Evolutionary conservation across 495 filamentous ascomycete species (phyloP).

Genomic region (Penicillium herquei): DNA sequence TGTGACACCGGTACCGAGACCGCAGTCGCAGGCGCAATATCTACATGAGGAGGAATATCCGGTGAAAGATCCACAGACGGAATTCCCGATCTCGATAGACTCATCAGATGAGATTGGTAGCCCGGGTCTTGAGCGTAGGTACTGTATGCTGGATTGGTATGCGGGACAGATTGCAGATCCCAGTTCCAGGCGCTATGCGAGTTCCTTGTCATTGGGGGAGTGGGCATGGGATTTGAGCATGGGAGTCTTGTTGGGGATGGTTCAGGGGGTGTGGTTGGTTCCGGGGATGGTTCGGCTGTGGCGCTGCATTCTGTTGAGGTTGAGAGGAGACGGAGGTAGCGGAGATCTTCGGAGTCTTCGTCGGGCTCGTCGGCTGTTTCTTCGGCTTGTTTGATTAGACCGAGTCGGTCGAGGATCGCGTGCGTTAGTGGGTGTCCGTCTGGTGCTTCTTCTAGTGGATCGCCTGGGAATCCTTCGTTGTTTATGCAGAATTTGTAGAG

Average conservation of each 20-base stretch:
- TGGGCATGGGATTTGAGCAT: constrained; percentile 19
- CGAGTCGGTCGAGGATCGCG: constrained; percentile 46
- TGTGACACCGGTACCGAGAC: too few species aligned
- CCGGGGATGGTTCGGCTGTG: constrained; percentile 42
- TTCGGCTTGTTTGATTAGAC: constrained; percentile 50
- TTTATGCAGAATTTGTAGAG: constrained; percentile 45
- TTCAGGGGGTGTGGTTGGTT: constrained; percentile 40
- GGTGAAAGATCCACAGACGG: constrained; percentile 14
- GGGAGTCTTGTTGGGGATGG: constrained; percentile 24
- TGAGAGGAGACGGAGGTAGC: constrained; percentile 38
- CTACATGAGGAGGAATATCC: constrained; percentile 20
- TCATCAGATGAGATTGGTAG: constrained; percentile 23
- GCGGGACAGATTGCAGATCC: constrained; percentile 20
- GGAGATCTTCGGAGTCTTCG: constrained; percentile 40
- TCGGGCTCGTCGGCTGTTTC: constrained; percentile 39
- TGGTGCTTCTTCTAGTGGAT: constrained; percentile 39
- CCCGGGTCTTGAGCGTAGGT: constrained; percentile 20
- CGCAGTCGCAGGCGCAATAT: constrained; percentile 8
- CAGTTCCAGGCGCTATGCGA: background rate
- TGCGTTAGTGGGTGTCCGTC: constrained; percentile 47
- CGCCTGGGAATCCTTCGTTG: constrained; percentile 48
- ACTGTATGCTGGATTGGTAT: constrained; percentile 13
- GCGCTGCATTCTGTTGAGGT: constrained; percentile 42
- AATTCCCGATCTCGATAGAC: constrained; percentile 20
- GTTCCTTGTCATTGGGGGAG: constrained; percentile 13